Conservation (phyloP, 225 moss, liverwort and hornwort genomes). For the Physcomitrium patens region DNA sequence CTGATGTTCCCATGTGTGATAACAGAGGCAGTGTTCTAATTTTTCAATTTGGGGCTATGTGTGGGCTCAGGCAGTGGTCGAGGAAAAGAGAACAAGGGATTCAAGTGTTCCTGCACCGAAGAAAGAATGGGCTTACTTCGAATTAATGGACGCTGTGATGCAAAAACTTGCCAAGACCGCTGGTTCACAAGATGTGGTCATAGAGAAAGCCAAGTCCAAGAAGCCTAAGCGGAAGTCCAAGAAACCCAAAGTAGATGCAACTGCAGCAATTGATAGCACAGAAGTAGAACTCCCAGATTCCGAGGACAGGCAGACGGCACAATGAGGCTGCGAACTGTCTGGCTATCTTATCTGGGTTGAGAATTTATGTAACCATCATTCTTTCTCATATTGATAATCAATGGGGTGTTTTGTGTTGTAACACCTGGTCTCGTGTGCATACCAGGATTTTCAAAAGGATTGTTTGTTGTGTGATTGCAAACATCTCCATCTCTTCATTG, state of each 20-base stretch:
- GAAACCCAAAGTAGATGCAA: slow-evolving; percentile 28
- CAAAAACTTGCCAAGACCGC: slow-evolving; percentile 24
- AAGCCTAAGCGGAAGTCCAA: slow-evolving; percentile 27
- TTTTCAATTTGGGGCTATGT: slow-evolving; percentile 41
- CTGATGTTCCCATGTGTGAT: neutral
- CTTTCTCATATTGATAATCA: slow-evolving; percentile 29
- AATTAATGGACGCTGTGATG: slow-evolving; percentile 56
- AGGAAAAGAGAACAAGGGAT: slow-evolving; percentile 53
- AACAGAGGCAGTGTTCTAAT: slow-evolving; percentile 32
- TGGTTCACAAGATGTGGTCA: slow-evolving; percentile 11
- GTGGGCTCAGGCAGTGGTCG: slow-evolving; percentile 60
- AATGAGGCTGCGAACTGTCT: neutral
- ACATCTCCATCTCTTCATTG: too few species aligned
- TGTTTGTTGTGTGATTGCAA: neutral
- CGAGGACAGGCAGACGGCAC: slow-evolving; percentile 13
- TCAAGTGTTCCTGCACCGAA: slow-evolving; percentile 39
- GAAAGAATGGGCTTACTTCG: slow-evolving; percentile 72
- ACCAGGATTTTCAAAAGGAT: neutral
- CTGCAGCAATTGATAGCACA: slow-evolving; percentile 21
- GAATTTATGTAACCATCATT: slow-evolving; percentile 18
- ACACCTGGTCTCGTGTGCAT: slow-evolving; percentile 7
- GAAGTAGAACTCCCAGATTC: neutral
- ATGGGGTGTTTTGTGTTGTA: slow-evolving; percentile 20
- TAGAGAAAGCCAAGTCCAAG: neutral
- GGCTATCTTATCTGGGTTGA: slow-evolving; percentile 15